These are phyloP conservation scores for Cubamyces sp. DNA, from an alignment of 768 basidiomycete species.

Conservation along the genomic window DNA sequence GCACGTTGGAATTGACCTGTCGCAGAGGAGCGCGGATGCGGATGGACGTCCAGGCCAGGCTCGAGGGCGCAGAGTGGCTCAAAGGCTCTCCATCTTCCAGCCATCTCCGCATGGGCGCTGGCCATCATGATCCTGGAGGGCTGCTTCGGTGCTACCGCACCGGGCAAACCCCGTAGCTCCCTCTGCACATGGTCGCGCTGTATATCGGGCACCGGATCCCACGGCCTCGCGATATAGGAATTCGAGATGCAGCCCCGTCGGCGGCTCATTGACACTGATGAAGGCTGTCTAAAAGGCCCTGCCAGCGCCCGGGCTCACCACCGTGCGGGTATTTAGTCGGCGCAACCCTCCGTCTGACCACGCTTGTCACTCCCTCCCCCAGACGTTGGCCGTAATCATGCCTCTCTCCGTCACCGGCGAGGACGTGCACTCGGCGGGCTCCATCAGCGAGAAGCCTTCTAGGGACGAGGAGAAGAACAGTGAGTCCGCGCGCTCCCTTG, in stretches of 20 bases:
- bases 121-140: background rate
- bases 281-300: background rate
- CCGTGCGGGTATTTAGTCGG: background rate
- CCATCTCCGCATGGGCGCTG: background rate
- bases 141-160: background rate
- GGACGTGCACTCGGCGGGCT: constrained; percentile 16
- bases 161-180: background rate
- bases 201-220: background rate
- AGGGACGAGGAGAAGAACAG: constrained; percentile 27
- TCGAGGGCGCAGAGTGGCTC: too few species aligned
- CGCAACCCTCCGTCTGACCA: background rate
- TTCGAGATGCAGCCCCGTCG: background rate
- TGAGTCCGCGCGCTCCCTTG: background rate
- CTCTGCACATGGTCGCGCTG: constrained; percentile 9
- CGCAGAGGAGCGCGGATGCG: too few species aligned
- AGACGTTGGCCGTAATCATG: constrained; percentile 21
- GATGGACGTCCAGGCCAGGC: too few species aligned
- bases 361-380: background rate
- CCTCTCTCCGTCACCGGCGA: constrained; percentile 14
- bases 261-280: background rate
- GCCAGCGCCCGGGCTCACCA: too few species aligned
- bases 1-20: too few species aligned
- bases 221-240: constrained; percentile 1
- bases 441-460: constrained; percentile 26
- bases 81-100: background rate